phyloP scores from a whole-genome alignment of 192 early-diverging fungal species.

The Coemansia sp. region DNA sequence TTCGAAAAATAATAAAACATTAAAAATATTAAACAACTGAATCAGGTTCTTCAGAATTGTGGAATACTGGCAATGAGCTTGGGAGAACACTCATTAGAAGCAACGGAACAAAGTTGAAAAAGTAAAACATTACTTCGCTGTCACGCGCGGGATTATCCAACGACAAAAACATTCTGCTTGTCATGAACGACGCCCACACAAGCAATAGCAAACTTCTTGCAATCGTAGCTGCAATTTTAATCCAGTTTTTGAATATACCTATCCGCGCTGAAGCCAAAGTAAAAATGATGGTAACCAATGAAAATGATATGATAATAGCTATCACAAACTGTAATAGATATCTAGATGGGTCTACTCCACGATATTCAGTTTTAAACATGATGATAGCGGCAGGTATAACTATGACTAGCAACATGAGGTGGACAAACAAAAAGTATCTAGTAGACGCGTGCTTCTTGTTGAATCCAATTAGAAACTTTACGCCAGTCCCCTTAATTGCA shows the following conservation, averaged over 20 bases:
- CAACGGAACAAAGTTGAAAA: constrained; percentile 22
- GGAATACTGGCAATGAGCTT: background rate
- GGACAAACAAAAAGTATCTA: background rate
- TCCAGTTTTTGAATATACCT: background rate
- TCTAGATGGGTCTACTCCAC: background rate
- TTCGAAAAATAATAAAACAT: background rate
- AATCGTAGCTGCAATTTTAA: background rate
- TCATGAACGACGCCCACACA: constrained; percentile 23
- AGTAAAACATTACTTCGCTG: constrained; percentile 22
- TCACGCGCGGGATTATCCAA: constrained; percentile 14
- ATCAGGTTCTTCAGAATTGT: background rate
- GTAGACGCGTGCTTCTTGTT: background rate
- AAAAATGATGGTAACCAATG: background rate
- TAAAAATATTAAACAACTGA: background rate
- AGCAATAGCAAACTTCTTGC: constrained; percentile 4
- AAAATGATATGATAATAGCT: background rate
- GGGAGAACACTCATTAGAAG: constrained; percentile 6
- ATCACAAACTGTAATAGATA: constrained; percentile 19
- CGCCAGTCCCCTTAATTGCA: background rate
- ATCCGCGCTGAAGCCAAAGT: background rate
- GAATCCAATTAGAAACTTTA: background rate
- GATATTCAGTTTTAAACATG: constrained; percentile 11
- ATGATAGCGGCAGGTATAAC: constrained; percentile 6
- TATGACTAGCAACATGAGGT: background rate
- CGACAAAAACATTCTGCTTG: constrained; percentile 11